These are phyloP conservation scores for Penicillium cosmopolitanum DNA, from an alignment of 495 filamentous ascomycete species.

Conservation along the genomic window DNA sequence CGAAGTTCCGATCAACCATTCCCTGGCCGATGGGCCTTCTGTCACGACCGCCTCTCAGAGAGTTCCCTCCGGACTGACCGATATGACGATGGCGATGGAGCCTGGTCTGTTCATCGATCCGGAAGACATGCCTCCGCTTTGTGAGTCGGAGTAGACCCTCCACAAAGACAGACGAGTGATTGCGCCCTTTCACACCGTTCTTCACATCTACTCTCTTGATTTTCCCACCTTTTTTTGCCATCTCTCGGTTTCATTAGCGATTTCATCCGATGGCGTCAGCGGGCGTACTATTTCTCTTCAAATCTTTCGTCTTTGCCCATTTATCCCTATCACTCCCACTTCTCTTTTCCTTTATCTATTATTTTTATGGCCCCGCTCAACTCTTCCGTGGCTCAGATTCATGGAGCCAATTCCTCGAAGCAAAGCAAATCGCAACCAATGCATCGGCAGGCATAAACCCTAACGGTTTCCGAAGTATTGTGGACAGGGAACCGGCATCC, in stretches of 20 bases:
- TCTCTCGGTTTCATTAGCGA: constrained; percentile 29
- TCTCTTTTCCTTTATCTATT: constrained; percentile 6
- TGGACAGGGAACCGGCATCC: constrained; percentile 7
- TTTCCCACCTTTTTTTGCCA: constrained; percentile 1
- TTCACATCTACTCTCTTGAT: constrained; percentile 2
- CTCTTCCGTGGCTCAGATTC: neutral
- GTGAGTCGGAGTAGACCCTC: constrained; percentile 20
- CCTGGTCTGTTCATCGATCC: constrained; percentile 1
- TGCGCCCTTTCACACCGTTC: neutral
- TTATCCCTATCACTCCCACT: constrained; percentile 6
- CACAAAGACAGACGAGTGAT: too few relatives aligned
- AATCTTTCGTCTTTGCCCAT: neutral
- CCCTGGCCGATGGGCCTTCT: constrained; percentile 4
- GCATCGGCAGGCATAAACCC: constrained; percentile 14
- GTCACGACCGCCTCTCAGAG: neutral
- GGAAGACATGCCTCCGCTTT: constrained; percentile 4
- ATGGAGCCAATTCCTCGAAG: constrained; percentile 10
- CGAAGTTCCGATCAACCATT: neutral
- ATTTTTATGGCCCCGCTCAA: neutral
- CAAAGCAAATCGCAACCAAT: constrained; percentile 15
- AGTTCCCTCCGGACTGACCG: neutral
- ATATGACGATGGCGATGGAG: neutral
- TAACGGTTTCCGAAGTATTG: constrained; percentile 20
- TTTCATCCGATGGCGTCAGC: constrained; percentile 32
- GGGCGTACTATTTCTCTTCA: neutral